Base-by-base conservation (phyloP, 1,284 basidiomycete genomes). In the Inonotus hispidus region DNA sequence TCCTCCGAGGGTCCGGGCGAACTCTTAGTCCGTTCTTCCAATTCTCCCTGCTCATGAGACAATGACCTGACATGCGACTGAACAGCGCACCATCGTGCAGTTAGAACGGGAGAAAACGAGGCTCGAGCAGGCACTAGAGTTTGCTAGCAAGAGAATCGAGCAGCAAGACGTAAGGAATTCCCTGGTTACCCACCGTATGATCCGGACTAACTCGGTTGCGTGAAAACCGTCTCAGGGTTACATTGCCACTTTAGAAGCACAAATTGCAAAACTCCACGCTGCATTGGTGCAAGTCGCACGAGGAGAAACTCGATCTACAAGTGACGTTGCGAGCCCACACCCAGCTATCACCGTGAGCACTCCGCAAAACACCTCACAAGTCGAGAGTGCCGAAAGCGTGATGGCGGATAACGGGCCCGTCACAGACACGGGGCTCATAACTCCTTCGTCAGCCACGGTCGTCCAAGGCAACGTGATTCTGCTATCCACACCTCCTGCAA, bases 31-130 rank as follows among this genome's bases (percentile, higher is more conserved):
- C 53, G 35, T 38, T 41, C 7, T 38, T 29, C n/a, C 32, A n/a
- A 7, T 23, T 49, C 25, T 23, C 21, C n/a, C n/a, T n/a, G 13
- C 46, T 49, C 13, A 23, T 4, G 46, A 25, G 8, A 8, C 8
- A 3, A 27, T 25, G 5, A 5, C 23, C 25, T 49, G n/a, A 13
- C 13, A 19, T 23, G 19, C 5, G 29, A 29, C 6, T 39, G 23
- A 16, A 13, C 21, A 58, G 56, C 21, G 32, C n/a, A 58, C 32
- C 16, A 46, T 58, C n/a, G 43, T 32, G 16, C 29, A n/a, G 29
- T 46, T 58, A 14, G 32, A 58, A n/a, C 32, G 56, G n/a, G 56
- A 58, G 25, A 58, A 58, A n/a, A 35, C 35, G 11, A 43, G 46
- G 16, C 56, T 58, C 16, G 46, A 58, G 46, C 7, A 37, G 32